Evolutionary conservation across 371 early-diverging fungal genomes (phyloP).

Genomic region (Entomophthora muscae): DNA sequence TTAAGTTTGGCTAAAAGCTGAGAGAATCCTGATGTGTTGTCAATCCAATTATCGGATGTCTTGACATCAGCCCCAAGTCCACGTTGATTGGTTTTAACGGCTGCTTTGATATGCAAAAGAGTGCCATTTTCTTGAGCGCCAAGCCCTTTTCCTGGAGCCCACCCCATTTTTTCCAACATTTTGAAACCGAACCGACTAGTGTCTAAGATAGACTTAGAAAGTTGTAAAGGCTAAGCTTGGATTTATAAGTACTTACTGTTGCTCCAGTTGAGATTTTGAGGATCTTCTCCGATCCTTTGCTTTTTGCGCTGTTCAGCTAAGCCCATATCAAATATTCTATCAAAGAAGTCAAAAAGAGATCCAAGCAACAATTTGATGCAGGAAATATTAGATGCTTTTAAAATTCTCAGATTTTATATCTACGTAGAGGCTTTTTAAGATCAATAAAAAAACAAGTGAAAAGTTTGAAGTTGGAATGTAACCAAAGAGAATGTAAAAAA

Average conservation of each 20-base stretch:
- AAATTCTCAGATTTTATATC: too few species aligned
- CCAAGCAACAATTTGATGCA: too few species aligned
- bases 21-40: constrained; percentile 73
- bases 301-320: constrained; percentile 53
- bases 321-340: constrained; percentile 11
- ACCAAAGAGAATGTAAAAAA: too few species aligned
- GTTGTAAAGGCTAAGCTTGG: neutral
- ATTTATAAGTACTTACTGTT: constrained; percentile 28
- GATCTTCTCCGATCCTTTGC: constrained; percentile 74
- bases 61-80: constrained; percentile 80
- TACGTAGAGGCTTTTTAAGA: too few species aligned
- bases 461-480: too few species aligned
- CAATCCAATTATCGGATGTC: constrained; percentile 84
- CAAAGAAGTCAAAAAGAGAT: too few species aligned
- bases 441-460: too few species aligned
- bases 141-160: constrained; percentile 84
- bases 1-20: constrained; percentile 61
- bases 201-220: neutral
- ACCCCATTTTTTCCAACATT: constrained; percentile 90
- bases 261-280: constrained; percentile 80
- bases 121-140: constrained; percentile 74
- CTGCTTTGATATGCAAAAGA: constrained; percentile 58
- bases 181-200: constrained; percentile 52
- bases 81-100: constrained; percentile 55
- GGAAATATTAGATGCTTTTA: too few species aligned